phyloP scores from a whole-genome alignment of 2,329 filamentous ascomycete species.

The Sporothrix globosa region DNA sequence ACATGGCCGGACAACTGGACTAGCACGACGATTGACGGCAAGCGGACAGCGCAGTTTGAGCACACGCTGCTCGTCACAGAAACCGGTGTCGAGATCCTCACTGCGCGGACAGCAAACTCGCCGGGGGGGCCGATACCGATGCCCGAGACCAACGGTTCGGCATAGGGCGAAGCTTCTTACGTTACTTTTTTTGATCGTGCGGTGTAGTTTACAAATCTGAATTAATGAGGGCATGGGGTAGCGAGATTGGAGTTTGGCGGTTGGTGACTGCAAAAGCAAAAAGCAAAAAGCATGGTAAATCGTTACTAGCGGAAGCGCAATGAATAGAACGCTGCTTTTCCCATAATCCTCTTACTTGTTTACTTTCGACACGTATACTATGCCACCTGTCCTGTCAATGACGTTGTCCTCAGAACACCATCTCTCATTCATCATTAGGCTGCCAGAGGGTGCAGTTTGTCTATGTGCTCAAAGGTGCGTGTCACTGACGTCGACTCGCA shows the following conservation, averaged over 20 bases:
- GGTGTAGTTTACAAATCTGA: background rate
- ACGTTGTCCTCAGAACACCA: background rate
- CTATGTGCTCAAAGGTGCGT: background rate
- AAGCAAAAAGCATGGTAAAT: background rate
- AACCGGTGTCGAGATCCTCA: conserved; percentile 80
- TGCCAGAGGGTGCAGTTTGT: background rate
- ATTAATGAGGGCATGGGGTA: conserved; percentile 2
- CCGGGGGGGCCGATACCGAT: conserved; percentile 74
- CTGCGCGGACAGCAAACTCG: conserved; percentile 70
- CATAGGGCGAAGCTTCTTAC: background rate
- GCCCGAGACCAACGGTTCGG: conserved; percentile 42
- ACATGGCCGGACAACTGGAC: conserved; percentile 99
- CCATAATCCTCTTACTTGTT: background rate
- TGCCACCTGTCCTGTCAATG: conserved; percentile 9
- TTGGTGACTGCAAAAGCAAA: background rate
- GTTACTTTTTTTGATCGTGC: background rate
- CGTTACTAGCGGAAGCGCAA: conserved; percentile 19
- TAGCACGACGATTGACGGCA: conserved; percentile 87
- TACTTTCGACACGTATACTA: background rate
- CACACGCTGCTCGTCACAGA: conserved; percentile 85
- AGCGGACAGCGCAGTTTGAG: conserved; percentile 89
- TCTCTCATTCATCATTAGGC: background rate
- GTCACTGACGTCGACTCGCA: conserved; percentile 23
- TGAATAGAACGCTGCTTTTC: conserved; percentile 20
- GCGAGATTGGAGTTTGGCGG: conserved; percentile 11